These are phyloP conservation scores for Moringa oleifera DNA, from an alignment of 345 rosid species.

Conservation along the genomic window DNA sequence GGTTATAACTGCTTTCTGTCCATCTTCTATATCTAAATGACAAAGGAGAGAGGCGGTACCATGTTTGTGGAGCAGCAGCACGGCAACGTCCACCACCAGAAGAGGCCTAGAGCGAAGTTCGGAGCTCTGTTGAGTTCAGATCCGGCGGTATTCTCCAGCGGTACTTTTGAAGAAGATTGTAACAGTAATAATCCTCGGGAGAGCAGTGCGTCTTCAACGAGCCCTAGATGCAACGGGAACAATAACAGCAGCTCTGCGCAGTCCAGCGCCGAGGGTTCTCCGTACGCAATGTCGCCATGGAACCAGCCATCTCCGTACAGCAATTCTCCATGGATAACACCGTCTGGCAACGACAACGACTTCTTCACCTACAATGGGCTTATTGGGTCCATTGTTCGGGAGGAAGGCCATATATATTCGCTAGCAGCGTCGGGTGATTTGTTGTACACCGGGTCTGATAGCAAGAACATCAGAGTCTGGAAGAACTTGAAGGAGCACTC, in stretches of 20 bases:
- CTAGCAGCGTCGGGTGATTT: slow-evolving; percentile 54
- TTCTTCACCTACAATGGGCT: slow-evolving; percentile 25
- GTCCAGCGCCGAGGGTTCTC: slow-evolving; percentile 50
- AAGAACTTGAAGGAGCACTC: slow-evolving; percentile 45
- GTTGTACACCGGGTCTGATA: slow-evolving; percentile 63
- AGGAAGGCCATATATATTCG: slow-evolving; percentile 68
- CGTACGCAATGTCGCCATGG: slow-evolving; percentile 45
- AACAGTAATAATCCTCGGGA: slow-evolving; percentile 11
- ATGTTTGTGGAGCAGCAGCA: slow-evolving; percentile 15
- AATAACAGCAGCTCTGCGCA: slow-evolving; percentile 22
- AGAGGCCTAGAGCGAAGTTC: slow-evolving; percentile 33
- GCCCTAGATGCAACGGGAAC: slow-evolving; percentile 21
- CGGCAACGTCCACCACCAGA: slow-evolving; percentile 19
- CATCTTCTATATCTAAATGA: slow-evolving; percentile 22
- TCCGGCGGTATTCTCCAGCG: slow-evolving; percentile 14
- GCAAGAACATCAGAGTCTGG: slow-evolving; percentile 72
- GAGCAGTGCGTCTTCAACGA: slow-evolving; percentile 30
- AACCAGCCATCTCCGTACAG: slow-evolving; percentile 31
- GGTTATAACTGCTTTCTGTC: background rate
- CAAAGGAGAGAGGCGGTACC: slow-evolving; percentile 17
- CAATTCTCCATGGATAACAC: slow-evolving; percentile 38
- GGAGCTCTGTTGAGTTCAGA: slow-evolving; percentile 56
- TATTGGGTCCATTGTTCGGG: slow-evolving; percentile 50
- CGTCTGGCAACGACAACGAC: slow-evolving; percentile 21
- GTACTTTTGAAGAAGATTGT: slow-evolving; percentile 17